Percentiles rank a stretch among this genome's conserved stretches.
phyloP scores from a whole-genome alignment of 176 grass and related monocot genomes.

The Zea mays region DNA sequence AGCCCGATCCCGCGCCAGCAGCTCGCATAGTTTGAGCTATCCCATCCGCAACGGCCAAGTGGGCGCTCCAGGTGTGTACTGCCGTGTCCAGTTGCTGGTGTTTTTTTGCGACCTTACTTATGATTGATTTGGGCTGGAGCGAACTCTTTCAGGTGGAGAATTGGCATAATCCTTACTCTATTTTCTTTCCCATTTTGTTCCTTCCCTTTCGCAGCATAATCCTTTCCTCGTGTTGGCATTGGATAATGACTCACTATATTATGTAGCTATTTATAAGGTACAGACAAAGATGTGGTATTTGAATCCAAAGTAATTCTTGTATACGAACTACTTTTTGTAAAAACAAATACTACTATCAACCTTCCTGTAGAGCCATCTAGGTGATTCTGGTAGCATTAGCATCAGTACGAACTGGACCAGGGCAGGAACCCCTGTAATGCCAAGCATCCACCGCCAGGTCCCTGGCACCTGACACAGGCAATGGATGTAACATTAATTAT shows the following conservation, averaged over 20 bases:
- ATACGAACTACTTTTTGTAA: not conserved
- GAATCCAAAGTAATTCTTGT: not conserved
- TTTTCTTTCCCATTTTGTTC: conserved; percentile 10
- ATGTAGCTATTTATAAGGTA: not conserved
- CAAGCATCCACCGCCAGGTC: conserved; percentile 99
- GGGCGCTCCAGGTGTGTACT: too few species aligned
- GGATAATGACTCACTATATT: not conserved
- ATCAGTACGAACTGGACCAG: conserved; percentile 83
- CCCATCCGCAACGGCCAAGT: too few species aligned
- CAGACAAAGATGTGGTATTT: not conserved
- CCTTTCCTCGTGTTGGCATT: not conserved
- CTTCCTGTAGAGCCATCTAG: conserved; percentile 93
- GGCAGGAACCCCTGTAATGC: conserved; percentile 83
- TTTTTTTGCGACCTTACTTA: not conserved
- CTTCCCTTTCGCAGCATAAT: not conserved
- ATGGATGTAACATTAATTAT: not conserved
- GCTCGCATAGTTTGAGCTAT: too few species aligned
- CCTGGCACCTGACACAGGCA: conserved; percentile 53
- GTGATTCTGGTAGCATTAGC: conserved; percentile 87
- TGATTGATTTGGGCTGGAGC: too few species aligned
- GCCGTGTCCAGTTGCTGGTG: too few species aligned
- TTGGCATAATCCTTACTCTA: conserved; percentile 54
- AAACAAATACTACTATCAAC: conserved; percentile 8
- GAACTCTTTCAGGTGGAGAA: too few species aligned
- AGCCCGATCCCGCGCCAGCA: too few species aligned